These are phyloP conservation scores for Melampsora americana DNA, from an alignment of 1,284 basidiomycete species.

Conservation along the genomic window DNA sequence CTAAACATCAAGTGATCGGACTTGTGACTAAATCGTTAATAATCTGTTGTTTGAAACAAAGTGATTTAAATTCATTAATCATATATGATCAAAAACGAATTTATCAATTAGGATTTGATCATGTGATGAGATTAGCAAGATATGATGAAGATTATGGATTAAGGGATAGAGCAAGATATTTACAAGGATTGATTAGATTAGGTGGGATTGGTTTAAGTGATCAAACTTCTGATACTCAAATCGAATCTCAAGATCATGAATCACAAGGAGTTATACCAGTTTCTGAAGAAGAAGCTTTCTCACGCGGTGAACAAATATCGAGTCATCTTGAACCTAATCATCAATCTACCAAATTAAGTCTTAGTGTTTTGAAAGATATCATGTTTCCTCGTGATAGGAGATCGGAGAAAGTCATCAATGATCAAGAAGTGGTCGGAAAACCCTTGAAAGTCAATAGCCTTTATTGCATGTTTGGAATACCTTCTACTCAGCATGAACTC, in stretches of 20 bases:
- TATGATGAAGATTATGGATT: conserved; percentile 85
- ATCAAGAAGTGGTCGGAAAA: background rate
- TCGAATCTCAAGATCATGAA: conserved; percentile 18
- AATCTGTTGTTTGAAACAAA: conserved; percentile 64
- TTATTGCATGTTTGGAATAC: conserved; percentile 23
- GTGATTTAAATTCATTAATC: conserved; percentile 50
- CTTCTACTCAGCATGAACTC: background rate
- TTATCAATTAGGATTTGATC: conserved; percentile 41
- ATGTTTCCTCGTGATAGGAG: conserved; percentile 16
- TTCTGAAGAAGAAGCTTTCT: conserved; percentile 29
- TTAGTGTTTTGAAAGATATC: conserved; percentile 22
- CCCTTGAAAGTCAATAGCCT: conserved; percentile 9
- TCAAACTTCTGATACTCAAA: background rate
- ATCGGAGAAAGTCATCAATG: background rate
- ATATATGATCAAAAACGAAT: conserved; percentile 46
- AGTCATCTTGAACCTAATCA: conserved; percentile 3
- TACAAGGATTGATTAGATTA: conserved; percentile 61
- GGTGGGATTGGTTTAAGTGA: conserved; percentile 13
- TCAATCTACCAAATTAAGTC: background rate
- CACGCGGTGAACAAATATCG: conserved; percentile 22
- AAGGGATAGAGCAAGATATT: conserved; percentile 76
- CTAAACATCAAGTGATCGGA: conserved; percentile 26
- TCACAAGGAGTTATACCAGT: conserved; percentile 2
- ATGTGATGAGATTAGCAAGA: conserved; percentile 62
- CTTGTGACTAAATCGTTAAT: conserved; percentile 56